These are phyloP conservation scores for Kazachstania kunashirensis DNA, from an alignment of 805 yeast genomes.

Conservation along the genomic window DNA sequence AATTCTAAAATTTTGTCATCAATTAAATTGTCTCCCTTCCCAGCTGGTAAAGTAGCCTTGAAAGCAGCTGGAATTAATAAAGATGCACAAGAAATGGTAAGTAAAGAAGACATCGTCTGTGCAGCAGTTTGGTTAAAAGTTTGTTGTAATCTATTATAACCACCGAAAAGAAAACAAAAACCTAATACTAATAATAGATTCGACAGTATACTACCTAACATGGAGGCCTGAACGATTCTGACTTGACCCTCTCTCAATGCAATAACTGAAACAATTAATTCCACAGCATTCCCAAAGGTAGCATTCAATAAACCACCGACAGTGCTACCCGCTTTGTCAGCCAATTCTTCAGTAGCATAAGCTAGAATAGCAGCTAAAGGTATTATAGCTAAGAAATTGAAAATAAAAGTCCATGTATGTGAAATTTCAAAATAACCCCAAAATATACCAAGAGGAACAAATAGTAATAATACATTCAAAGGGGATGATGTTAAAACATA, in stretches of 20 bases:
- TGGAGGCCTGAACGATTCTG: conserved; percentile 91
- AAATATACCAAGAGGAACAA: conserved; percentile 83
- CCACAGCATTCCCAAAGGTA: conserved; percentile 96
- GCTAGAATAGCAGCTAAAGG: conserved; percentile 89
- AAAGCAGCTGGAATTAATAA: conserved; percentile 93
- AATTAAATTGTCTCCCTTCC: conserved; percentile 29
- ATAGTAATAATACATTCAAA: conserved; percentile 64
- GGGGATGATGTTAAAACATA: conserved; percentile 47
- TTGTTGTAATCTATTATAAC: conserved; percentile 77
- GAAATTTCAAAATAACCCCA: conserved; percentile 54
- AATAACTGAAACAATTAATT: conserved; percentile 85
- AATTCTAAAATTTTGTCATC: conserved; percentile 50
- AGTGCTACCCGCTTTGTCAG: conserved; percentile 83
- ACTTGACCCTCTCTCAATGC: conserved; percentile 82
- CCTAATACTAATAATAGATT: conserved; percentile 85
- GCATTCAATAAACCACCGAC: conserved; percentile 92
- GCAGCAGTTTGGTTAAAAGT: conserved; percentile 93
- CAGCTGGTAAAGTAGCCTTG: conserved; percentile 60
- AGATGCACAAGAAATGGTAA: conserved; percentile 86
- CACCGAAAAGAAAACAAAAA: conserved; percentile 92
- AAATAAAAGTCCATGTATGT: conserved; percentile 47
- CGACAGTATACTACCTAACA: conserved; percentile 89
- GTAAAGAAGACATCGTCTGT: conserved; percentile 90
- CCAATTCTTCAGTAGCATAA: conserved; percentile 85
- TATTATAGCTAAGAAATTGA: conserved; percentile 82